Percentiles rank a stretch among this genome's conserved stretches.
phyloP scores from a whole-genome alignment of 345 rosid species.

The Brassica napus region Da-Ae NC_063435.1:1509501-1510000 shows the following conservation, averaged over 20 bases:
- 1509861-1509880: background rate
- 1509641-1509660: slow-evolving; percentile 70
- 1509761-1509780: slow-evolving; percentile 28
- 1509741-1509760: slow-evolving; percentile 53
- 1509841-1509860: background rate
- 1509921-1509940: background rate
- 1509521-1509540: background rate
- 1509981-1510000: slow-evolving; percentile 8
- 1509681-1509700: slow-evolving; percentile 73
- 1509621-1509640: slow-evolving; percentile 36
- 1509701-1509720: slow-evolving; percentile 78
- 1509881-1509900: background rate
- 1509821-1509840: background rate
- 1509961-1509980: slow-evolving; percentile 4
- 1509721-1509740: slow-evolving; percentile 66
- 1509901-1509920: background rate
- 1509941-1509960: background rate
- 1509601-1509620: slow-evolving; percentile 50
- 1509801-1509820: no score
- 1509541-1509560: background rate
- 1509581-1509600: slow-evolving; percentile 81
- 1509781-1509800: background rate
- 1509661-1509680: slow-evolving; percentile 70
- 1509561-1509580: slow-evolving; percentile 71
- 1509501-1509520: background rate